Evolutionary conservation across 768 basidiomycete species (phyloP).

Genomic region (Lactarius tabidus): DNA sequence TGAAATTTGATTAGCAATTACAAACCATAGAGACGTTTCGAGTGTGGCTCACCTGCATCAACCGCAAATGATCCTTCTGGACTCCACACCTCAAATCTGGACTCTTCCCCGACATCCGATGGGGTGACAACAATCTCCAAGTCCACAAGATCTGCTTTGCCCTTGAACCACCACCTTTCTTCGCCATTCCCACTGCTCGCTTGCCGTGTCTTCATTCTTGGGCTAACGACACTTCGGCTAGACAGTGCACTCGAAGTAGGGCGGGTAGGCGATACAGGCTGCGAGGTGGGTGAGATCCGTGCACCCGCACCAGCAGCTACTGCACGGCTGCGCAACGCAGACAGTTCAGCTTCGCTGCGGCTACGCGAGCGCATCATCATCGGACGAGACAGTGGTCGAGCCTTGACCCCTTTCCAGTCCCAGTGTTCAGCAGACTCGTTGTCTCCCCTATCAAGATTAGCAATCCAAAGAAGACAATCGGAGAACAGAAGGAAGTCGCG

Average conservation of each 20-base stretch:
- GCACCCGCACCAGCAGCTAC: slow-evolving; percentile 6
- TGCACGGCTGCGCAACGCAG: slow-evolving; percentile 26
- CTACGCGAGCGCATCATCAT: slow-evolving; percentile 45
- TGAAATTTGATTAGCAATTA: slow-evolving; percentile 28
- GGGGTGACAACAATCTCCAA: slow-evolving; percentile 63
- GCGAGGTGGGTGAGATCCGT: not conserved
- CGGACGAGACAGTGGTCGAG: slow-evolving; percentile 27
- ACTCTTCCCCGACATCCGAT: slow-evolving; percentile 47
- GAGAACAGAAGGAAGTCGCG: slow-evolving; percentile 80
- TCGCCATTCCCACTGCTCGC: slow-evolving; percentile 40
- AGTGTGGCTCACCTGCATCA: slow-evolving; percentile 51
- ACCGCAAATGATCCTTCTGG: slow-evolving; percentile 75
- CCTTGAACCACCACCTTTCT: slow-evolving; percentile 72
- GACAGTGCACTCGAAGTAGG: slow-evolving; percentile 13
- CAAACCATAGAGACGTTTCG: no score
- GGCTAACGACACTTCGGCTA: slow-evolving; percentile 28
- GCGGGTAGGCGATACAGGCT: slow-evolving; percentile 7
- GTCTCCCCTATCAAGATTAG: slow-evolving; percentile 38
- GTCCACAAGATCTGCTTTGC: slow-evolving; percentile 65
- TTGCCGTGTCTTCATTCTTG: slow-evolving; percentile 31
- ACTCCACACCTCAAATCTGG: slow-evolving; percentile 67
- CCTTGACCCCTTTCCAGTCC: slow-evolving; percentile 26
- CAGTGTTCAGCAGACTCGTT: slow-evolving; percentile 24
- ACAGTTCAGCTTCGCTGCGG: slow-evolving; percentile 58
- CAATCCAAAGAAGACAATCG: slow-evolving; percentile 77